Evolutionary conservation across 1,139 yeast genomes (phyloP), one percentile per base, ranked within the genome.

Genomic region (Pichia sp.): DNA sequence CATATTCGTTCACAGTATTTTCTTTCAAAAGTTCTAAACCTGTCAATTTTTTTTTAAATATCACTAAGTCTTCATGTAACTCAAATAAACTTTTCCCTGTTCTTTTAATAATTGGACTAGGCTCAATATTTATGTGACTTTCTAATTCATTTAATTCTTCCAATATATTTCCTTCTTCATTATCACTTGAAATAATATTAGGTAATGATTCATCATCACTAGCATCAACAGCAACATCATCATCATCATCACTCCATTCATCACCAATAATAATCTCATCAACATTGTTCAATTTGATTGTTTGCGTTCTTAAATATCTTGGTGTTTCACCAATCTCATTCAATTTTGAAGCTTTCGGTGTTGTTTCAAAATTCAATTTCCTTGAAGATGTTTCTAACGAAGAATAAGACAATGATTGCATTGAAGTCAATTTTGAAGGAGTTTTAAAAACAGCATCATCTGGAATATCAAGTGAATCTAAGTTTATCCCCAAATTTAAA

Each of bases 61-160:
- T 52, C 30, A 55, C 52, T 24, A 63, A 55, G 37, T 67, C 73
- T 29, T 60, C 56, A 47, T 61, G 63, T 37, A 69, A 58, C 33
- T 64, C 65, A 20, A 64, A 65, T 6, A 70, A 52, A 59, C 46
- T 64, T 59, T 23, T 56, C 42, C 40, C 53, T 44, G 16, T 42
- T 42, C 30, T 41, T 12, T 51, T 51, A 4, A 62, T 49, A 7
- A 62, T 45, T 1, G 67, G 67, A 40, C 65, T 61, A 3, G 67
- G 65, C 37, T 62, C 64, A 16, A 54, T 48, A 40, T 41, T 22
- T 20, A 6, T 29, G 12, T 28, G 35, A 1, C 11, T 7, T 5
- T 30, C 39, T 3, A 30, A 10, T 33, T 30, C 37, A 16, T 34
- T 30, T 30, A 39, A 23, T 4, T 11, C 12, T 27, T 23, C 33